These are phyloP conservation scores for Aspergillus ochraceus DNA, from an alignment of 2,329 filamentous ascomycete genomes.

Conservation along the genomic window DNA sequence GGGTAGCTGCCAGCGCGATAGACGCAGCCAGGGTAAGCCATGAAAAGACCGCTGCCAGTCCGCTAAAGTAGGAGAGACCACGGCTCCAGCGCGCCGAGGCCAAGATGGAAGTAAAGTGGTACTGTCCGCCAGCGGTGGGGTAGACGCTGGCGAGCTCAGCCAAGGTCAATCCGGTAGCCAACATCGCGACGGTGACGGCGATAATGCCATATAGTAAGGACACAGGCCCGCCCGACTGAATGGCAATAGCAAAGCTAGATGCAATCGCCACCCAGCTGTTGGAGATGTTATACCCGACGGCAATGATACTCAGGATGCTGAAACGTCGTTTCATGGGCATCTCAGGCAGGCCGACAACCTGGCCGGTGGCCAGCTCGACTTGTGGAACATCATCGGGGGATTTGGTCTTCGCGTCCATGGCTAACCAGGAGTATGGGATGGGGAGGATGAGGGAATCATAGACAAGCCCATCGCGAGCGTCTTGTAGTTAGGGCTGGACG, in stretches of 20 bases:
- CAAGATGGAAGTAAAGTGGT: constrained; percentile 30
- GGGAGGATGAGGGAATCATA: not conserved
- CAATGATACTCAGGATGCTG: constrained; percentile 24
- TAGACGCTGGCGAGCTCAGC: constrained; percentile 31
- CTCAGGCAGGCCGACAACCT: constrained; percentile 17
- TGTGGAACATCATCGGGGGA: constrained; percentile 5
- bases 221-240: constrained; percentile 22
- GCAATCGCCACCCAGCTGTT: constrained; percentile 28
- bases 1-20: constrained; percentile 17
- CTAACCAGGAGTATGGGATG: not conserved
- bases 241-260: constrained; percentile 25
- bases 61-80: constrained; percentile 21
- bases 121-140: constrained; percentile 32
- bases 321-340: constrained; percentile 26
- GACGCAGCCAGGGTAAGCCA: constrained; percentile 24
- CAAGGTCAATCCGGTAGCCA: constrained; percentile 23
- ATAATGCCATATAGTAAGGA: constrained; percentile 25
- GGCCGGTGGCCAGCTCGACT: constrained; percentile 21
- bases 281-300: constrained; percentile 25
- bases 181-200: constrained; percentile 21
- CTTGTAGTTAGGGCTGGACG: not conserved
- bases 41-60: constrained; percentile 21
- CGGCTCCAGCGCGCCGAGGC: constrained; percentile 25
- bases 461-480: not conserved
- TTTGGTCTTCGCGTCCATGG: constrained; percentile 13